phyloP scores from a whole-genome alignment of 805 yeast species.

The Yueomyces sinensis region DNA sequence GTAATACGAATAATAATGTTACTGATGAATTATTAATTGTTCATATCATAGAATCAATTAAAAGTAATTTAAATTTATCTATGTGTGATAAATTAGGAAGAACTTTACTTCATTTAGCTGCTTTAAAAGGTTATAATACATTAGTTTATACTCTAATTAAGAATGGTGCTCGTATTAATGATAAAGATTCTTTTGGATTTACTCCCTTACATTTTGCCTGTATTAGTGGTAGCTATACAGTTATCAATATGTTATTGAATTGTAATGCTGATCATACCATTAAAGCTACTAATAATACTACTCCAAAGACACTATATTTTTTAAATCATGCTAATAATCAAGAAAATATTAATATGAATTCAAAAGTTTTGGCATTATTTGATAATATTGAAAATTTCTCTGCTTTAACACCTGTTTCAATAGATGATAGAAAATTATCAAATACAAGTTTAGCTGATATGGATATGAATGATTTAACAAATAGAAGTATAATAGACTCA shows the following conservation, averaged over 20 bases:
- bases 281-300: constrained; percentile 38
- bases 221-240: constrained; percentile 54
- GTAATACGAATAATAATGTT: not conserved
- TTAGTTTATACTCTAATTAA: constrained; percentile 52
- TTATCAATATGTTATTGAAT: constrained; percentile 46
- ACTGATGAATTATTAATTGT: constrained; percentile 30
- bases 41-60: constrained; percentile 49
- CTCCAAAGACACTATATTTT: constrained; percentile 22
- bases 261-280: constrained; percentile 49
- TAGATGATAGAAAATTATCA: not conserved
- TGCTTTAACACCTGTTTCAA: not conserved
- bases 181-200: constrained; percentile 64
- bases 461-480: not conserved
- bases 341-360: constrained; percentile 8
- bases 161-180: constrained; percentile 54
- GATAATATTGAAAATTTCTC: not conserved
- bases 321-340: constrained; percentile 22
- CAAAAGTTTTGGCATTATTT: constrained; percentile 1
- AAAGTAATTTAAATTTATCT: constrained; percentile 70
- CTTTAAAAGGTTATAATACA: constrained; percentile 54
- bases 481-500: not conserved
- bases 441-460: not conserved
- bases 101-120: constrained; percentile 75
- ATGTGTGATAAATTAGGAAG: constrained; percentile 76
- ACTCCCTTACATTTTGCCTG: constrained; percentile 86